Evolutionary conservation across 441 rosid genomes (phyloP).

Genomic region (Macaranga tanarius): DNA sequence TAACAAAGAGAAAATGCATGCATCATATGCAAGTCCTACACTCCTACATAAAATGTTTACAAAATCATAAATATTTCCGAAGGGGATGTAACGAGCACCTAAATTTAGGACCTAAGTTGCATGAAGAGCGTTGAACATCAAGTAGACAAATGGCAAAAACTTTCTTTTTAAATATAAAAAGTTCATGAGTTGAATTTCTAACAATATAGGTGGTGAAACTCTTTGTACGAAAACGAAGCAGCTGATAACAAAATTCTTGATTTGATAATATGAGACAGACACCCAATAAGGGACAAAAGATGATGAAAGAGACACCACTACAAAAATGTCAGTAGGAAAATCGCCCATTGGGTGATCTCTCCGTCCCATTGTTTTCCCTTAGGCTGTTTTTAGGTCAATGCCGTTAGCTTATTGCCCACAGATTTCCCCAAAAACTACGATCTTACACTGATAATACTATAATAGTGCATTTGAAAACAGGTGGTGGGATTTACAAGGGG

Average conservation of each 20-base stretch:
- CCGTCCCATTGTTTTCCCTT: conserved; percentile 4
- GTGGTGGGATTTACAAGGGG: conserved; percentile 32
- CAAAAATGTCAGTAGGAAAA: neutral
- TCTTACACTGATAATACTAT: too few relatives aligned
- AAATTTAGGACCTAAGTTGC: neutral
- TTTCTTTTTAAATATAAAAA: too few relatives aligned
- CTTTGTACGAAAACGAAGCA: neutral
- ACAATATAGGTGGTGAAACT: neutral
- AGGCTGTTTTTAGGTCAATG: neutral
- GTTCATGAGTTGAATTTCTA: too few relatives aligned
- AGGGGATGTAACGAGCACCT: too few relatives aligned
- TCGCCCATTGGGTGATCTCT: neutral
- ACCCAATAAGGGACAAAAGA: neutral
- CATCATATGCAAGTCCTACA: too few relatives aligned
- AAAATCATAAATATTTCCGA: too few relatives aligned
- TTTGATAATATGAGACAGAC: neutral
- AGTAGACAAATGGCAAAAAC: too few relatives aligned
- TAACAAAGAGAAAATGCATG: too few relatives aligned
- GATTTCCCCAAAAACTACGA: neutral
- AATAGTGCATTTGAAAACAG: neutral
- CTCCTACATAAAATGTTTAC: too few relatives aligned
- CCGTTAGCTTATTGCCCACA: conserved; percentile 13
- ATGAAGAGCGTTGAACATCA: too few relatives aligned
- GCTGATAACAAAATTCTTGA: neutral
- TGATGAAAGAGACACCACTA: neutral